Percentiles rank a stretch among this genome's conserved stretches.
phyloP scores from a whole-genome alignment of 495 filamentous ascomycete genomes.

The Astrocystis sublimbata region DNA sequence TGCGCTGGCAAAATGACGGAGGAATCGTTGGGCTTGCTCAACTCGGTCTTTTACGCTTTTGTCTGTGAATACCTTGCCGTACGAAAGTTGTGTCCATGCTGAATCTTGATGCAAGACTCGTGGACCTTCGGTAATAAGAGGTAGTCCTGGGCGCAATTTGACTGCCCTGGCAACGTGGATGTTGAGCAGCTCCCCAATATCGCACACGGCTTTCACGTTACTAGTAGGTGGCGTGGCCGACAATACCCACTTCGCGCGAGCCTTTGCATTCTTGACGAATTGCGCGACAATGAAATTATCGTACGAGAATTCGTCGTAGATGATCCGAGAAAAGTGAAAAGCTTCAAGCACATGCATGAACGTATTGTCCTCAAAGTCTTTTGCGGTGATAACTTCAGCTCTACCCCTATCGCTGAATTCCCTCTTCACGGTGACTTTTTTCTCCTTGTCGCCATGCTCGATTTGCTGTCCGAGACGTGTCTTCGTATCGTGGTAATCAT shows the following conservation, averaged over 20 bases:
- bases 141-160: slow-evolving; percentile 36
- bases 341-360: slow-evolving; percentile 49
- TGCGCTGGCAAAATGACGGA: slow-evolving; percentile 31
- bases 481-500: slow-evolving; percentile 31
- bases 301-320: slow-evolving; percentile 72
- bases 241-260: slow-evolving; percentile 63
- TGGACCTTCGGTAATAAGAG: slow-evolving; percentile 33
- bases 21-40: slow-evolving; percentile 29
- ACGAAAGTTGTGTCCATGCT: slow-evolving; percentile 36
- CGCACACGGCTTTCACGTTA: slow-evolving; percentile 61
- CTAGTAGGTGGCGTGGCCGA: slow-evolving; percentile 65
- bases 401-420: neutral
- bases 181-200: slow-evolving; percentile 56
- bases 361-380: neutral
- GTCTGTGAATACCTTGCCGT: slow-evolving; percentile 29
- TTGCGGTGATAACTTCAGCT: neutral
- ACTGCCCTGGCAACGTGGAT: slow-evolving; percentile 46
- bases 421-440: slow-evolving; percentile 7
- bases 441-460: neutral
- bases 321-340: slow-evolving; percentile 62
- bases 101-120: slow-evolving; percentile 24
- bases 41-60: slow-evolving; percentile 34
- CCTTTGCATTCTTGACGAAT: slow-evolving; percentile 43
- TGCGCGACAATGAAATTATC: slow-evolving; percentile 35
- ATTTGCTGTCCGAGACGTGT: slow-evolving; percentile 24